Percentiles rank a stretch among this genome's conserved stretches.
Conservation (phyloP, 768 basidiomycete species). For the Termitomyces sp. region DNA sequence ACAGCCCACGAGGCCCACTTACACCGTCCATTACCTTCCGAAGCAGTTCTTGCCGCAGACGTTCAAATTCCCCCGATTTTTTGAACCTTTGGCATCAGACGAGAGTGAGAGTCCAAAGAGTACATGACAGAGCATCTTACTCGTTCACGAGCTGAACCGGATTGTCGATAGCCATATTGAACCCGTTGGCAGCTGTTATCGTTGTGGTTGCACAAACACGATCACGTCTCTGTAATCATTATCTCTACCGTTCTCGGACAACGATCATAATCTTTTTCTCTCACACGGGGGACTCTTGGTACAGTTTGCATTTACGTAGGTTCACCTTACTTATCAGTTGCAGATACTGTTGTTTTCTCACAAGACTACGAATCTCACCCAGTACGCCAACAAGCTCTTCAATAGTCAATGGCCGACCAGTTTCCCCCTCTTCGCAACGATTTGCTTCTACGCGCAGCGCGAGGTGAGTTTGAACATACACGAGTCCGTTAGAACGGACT, state of each 20-base stretch:
- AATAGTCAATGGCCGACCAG: slow-evolving; percentile 36
- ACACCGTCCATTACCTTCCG: slow-evolving; percentile 61
- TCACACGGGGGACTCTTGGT: too few relatives aligned
- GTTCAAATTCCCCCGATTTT: slow-evolving; percentile 76
- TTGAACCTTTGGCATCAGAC: slow-evolving; percentile 51
- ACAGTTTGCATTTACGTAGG: not conserved
- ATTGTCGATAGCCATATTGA: slow-evolving; percentile 45
- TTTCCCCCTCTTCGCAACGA: slow-evolving; percentile 86
- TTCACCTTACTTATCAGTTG: not conserved
- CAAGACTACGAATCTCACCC: not conserved
- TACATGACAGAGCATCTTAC: slow-evolving; percentile 28
- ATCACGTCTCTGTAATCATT: too few relatives aligned
- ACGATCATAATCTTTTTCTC: too few relatives aligned
- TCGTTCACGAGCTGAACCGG: slow-evolving; percentile 64
- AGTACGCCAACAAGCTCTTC: not conserved
- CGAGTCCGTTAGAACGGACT: not conserved
- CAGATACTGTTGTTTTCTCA: not conserved
- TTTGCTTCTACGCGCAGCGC: slow-evolving; percentile 82
- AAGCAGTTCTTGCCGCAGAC: slow-evolving; percentile 61
- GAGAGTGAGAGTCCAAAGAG: not conserved
- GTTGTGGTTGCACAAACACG: too few relatives aligned
- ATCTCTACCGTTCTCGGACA: slow-evolving; percentile 3
- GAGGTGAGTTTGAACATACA: slow-evolving; percentile 44
- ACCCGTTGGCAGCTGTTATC: too few relatives aligned
- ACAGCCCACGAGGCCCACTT: slow-evolving; percentile 21